These are phyloP conservation scores for Cystobasidium sp. DNA, from an alignment of 1,284 basidiomycete species.

Conservation along the genomic window DNA sequence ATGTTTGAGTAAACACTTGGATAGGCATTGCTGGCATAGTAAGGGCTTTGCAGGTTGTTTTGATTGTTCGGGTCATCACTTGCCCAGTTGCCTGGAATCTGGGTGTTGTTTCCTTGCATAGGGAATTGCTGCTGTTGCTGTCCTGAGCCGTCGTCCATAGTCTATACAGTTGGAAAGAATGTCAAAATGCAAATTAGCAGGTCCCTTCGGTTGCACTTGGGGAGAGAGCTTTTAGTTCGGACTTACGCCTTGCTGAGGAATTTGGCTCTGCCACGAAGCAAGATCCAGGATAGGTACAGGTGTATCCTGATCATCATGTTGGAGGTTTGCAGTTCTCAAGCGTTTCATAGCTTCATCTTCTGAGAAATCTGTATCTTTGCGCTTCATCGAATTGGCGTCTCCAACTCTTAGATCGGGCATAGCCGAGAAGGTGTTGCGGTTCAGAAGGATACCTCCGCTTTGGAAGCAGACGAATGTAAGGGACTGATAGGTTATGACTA, in stretches of 20 bases:
- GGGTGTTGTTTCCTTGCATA: constrained; percentile 15
- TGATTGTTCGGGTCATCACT: constrained; percentile 23
- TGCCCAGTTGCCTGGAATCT: constrained; percentile 7
- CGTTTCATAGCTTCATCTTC: constrained; percentile 34
- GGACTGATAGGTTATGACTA: constrained; percentile 51
- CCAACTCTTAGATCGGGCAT: constrained; percentile 1
- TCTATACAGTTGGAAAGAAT: background rate
- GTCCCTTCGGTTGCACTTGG: background rate
- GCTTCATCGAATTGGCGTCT: constrained; percentile 10
- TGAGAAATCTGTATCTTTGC: constrained; percentile 12
- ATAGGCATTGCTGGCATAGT: constrained; percentile 23
- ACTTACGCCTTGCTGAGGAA: constrained; percentile 8
- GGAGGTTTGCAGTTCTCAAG: constrained; percentile 25
- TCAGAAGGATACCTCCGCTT: constrained; percentile 49
- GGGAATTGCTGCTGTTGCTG: constrained; percentile 28
- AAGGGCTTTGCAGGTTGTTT: constrained; percentile 30
- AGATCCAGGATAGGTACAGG: constrained; percentile 25
- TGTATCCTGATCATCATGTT: constrained; percentile 21
- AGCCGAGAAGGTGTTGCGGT: constrained; percentile 29
- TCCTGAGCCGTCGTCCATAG: constrained; percentile 21
- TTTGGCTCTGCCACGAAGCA: constrained; percentile 9
- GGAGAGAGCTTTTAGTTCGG: background rate
- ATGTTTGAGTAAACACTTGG: constrained; percentile 39
- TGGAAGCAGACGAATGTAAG: constrained; percentile 53
- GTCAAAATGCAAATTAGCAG: background rate